Percentiles rank a stretch among this genome's conserved stretches.
Conservation (phyloP, 306 rosid species). For the Casuarina equisetifolia region DNA sequence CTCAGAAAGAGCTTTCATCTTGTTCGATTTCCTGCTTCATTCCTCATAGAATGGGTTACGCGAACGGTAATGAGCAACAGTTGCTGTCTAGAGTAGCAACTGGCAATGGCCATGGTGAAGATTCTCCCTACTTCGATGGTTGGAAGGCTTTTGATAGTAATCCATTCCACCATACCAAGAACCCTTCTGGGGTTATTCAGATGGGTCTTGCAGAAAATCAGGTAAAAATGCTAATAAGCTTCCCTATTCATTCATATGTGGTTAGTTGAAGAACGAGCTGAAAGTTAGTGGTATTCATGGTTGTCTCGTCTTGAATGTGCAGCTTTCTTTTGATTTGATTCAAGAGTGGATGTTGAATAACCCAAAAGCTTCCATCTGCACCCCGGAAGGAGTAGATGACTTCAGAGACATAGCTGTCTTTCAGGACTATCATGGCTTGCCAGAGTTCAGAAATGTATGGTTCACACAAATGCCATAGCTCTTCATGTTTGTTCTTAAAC, state of each 20-base stretch:
- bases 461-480: too few relatives aligned
- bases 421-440: constrained; percentile 85
- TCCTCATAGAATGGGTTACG: constrained; percentile 4
- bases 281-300: background rate
- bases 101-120: constrained; percentile 69
- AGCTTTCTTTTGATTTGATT: constrained; percentile 62
- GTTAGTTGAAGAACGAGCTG: background rate
- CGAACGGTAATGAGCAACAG: constrained; percentile 30
- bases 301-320: constrained; percentile 16
- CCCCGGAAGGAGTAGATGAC: constrained; percentile 49
- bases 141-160: constrained; percentile 76
- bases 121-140: constrained; percentile 72
- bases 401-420: constrained; percentile 63
- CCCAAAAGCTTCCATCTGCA: constrained; percentile 81
- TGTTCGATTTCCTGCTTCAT: background rate
- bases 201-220: constrained; percentile 93
- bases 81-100: constrained; percentile 69
- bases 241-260: background rate
- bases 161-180: constrained; percentile 61
- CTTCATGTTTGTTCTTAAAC: background rate
- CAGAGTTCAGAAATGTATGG: constrained; percentile 71
- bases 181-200: constrained; percentile 74
- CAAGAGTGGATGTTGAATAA: constrained; percentile 55
- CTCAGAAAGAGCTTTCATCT: background rate
- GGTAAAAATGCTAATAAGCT: constrained; percentile 33